Evolutionary conservation across 768 basidiomycete genomes (phyloP).

Genomic region (Lentinula aciculospora): DNA sequence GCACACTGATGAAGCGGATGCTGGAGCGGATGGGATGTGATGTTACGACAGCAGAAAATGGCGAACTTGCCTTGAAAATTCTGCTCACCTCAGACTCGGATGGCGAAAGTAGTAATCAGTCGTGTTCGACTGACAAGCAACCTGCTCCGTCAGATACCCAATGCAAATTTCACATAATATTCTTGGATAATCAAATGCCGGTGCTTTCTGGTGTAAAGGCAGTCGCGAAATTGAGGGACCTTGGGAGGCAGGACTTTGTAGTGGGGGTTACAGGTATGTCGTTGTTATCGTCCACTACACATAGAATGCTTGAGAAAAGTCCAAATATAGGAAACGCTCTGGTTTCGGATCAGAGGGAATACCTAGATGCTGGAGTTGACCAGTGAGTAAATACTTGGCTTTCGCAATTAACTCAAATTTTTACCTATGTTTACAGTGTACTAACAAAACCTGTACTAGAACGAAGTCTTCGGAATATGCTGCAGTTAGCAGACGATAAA

Average conservation of each 20-base stretch:
- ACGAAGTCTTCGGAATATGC: constrained; percentile 38
- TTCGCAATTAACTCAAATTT: background rate
- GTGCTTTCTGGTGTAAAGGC: constrained; percentile 70
- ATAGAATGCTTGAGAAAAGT: background rate
- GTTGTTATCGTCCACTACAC: background rate
- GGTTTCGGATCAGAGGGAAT: constrained; percentile 67
- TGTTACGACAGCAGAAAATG: constrained; percentile 83
- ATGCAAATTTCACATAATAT: constrained; percentile 40
- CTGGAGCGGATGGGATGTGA: constrained; percentile 72
- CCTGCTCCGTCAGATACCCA: constrained; percentile 18
- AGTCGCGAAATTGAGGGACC: constrained; percentile 55
- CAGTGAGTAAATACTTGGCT: constrained; percentile 37
- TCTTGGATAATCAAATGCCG: constrained; percentile 79
- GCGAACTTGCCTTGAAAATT: constrained; percentile 21
- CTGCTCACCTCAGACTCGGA: background rate
- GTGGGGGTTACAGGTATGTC: constrained; percentile 72
- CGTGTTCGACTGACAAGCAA: background rate
- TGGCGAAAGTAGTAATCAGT: background rate
- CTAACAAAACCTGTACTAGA: constrained; percentile 80
- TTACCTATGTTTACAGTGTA: constrained; percentile 36
- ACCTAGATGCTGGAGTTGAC: constrained; percentile 70
- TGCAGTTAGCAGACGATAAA: constrained; percentile 40
- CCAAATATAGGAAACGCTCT: constrained; percentile 43
- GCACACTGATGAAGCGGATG: constrained; percentile 75
- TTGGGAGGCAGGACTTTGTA: constrained; percentile 71